Percentiles rank a stretch among this genome's conserved stretches.
Evolutionary conservation across 768 basidiomycete genomes (phyloP).

Genomic region (Trametes maxima): DNA sequence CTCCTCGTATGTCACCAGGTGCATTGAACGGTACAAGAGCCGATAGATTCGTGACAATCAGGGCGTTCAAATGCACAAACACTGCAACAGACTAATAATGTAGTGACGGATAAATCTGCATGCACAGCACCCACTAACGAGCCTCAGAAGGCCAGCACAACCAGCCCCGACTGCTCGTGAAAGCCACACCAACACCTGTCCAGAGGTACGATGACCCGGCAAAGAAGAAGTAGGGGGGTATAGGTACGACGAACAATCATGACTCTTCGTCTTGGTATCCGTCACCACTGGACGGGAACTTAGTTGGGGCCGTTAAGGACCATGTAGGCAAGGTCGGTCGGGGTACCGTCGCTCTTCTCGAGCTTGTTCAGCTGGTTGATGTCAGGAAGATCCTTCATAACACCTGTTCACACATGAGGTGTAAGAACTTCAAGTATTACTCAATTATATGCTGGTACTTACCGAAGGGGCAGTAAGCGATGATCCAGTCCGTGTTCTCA

Average conservation of each 20-base stretch:
- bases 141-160: constrained; percentile 13
- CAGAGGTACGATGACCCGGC: constrained; percentile 22
- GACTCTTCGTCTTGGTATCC: background rate
- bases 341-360: constrained; percentile 46
- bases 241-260: constrained; percentile 11
- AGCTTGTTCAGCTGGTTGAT: constrained; percentile 61
- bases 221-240: constrained; percentile 16
- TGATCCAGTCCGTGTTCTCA: constrained; percentile 44
- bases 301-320: constrained; percentile 45
- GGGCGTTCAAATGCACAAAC: constrained; percentile 12
- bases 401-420: constrained; percentile 42
- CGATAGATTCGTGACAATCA: constrained; percentile 1
- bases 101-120: constrained; percentile 7
- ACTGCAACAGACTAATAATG: constrained; percentile 14
- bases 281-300: background rate
- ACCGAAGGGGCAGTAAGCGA: constrained; percentile 65
- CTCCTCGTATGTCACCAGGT: too few species aligned
- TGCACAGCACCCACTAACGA: constrained; percentile 22
- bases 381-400: constrained; percentile 55
- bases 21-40: background rate
- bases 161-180: constrained; percentile 7
- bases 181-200: constrained; percentile 24
- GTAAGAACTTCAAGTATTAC: background rate
- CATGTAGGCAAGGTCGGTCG: constrained; percentile 52
- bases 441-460: constrained; percentile 25